Evolutionary conservation across 768 basidiomycete species (phyloP).

Genomic region (Tylopilus sp.): DNA sequence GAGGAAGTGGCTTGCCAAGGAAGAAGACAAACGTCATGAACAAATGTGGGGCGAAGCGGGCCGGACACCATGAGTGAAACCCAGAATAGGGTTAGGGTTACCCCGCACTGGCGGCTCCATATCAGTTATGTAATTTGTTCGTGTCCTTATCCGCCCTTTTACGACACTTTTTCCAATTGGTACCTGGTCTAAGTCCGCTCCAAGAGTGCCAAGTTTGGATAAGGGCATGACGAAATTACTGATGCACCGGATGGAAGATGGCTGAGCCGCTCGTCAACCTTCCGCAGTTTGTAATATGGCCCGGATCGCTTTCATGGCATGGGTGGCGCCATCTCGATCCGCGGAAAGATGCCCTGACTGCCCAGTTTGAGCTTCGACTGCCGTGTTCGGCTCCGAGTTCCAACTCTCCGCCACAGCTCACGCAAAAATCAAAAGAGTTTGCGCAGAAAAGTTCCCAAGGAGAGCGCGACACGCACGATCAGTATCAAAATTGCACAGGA

Average conservation of each 20-base stretch:
- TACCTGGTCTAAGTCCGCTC: too few species aligned
- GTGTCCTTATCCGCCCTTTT: too few species aligned
- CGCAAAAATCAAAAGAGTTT: slow-evolving; percentile 8
- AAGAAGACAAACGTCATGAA: background rate
- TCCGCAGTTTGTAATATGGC: slow-evolving; percentile 31
- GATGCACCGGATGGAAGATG: slow-evolving; percentile 2
- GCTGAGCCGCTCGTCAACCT: slow-evolving; percentile 32
- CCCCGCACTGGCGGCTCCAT: too few species aligned
- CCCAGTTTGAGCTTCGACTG: slow-evolving; percentile 31
- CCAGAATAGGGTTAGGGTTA: slow-evolving; percentile 2
- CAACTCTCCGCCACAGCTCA: background rate
- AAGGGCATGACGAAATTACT: too few species aligned
- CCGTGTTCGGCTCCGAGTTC: too few species aligned
- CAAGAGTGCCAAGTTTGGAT: too few species aligned
- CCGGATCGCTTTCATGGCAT: slow-evolving; percentile 48
- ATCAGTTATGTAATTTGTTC: too few species aligned
- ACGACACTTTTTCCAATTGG: too few species aligned
- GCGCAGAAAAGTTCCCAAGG: slow-evolving; percentile 26
- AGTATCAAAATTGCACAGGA: slow-evolving; percentile 63
- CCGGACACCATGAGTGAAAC: background rate
- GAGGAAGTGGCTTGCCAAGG: too few species aligned
- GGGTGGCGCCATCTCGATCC: slow-evolving; percentile 65
- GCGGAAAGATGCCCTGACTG: slow-evolving; percentile 49
- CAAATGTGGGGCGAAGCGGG: background rate
- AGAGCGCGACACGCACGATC: slow-evolving; percentile 35